Evolutionary conservation across 2,329 filamentous ascomycete species (phyloP), one percentile per base, ranked within the genome.

Genomic region (Raffaelea ambrosiae): DNA sequence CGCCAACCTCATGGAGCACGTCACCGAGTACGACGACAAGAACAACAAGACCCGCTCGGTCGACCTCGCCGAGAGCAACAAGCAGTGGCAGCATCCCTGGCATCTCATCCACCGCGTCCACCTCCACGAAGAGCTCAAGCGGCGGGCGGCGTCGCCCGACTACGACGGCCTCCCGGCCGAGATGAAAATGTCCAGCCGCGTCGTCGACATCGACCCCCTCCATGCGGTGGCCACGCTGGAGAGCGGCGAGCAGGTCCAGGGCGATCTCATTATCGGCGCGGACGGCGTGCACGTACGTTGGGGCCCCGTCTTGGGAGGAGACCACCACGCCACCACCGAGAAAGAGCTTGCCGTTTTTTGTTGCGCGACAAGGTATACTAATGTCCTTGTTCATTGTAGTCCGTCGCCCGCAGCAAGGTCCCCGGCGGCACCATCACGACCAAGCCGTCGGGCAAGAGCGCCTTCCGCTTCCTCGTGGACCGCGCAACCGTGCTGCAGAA

Each of bases 381-480:
- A 3, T 13, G n/a, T 33, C 8, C 26, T 13, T 35, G 16, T 29
- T 43, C 3, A 38, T 41, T n/a, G 7, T 38, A 59, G 39, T 60
- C 65, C 0, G 61, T 58, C 4, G 58, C 65, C 21, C 53, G 59
- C n/a, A 39, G 46, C 21, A 50, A 46, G 13, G 54, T 61, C 43
- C 39, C 48, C 3, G 54, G 61, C 14, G 51, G 43, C 39, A 16
- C 44, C 19, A 46, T 45, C 11, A 31, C 14, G 5, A 40, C 49
- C 5, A 48, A 47, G 33, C 40, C 50, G 1, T 72, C 69, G 3
- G 77, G 76, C 3, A 77, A 78, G 56, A 75, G 70, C 40, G 76
- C 76, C 1, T 81, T 78, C 57, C 67, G 77, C 8, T 81, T 79
- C 59, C 57, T 79, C 5, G 66, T 81, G 0, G 63, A 68, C 0